Evolutionary conservation across 228 moss, liverwort and hornwort species (phyloP).

Genomic region (Sphagnum fallax): DNA sequence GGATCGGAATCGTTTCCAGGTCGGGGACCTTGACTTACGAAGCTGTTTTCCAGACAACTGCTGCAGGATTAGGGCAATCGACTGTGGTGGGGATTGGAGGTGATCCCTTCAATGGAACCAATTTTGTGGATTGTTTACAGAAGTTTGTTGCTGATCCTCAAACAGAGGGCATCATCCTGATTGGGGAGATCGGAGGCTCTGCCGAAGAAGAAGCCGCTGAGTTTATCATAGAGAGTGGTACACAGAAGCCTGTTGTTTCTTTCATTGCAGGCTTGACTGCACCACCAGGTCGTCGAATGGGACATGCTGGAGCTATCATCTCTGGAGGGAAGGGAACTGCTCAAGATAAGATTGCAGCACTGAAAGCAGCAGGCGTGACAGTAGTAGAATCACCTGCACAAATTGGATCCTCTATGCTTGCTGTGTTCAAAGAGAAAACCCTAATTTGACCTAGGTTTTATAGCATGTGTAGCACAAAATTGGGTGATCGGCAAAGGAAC

Average conservation of each 20-base stretch:
- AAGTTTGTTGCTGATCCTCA: slow-evolving; percentile 60
- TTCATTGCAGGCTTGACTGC: slow-evolving; percentile 72
- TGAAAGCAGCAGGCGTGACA: slow-evolving; percentile 79
- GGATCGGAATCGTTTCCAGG: slow-evolving; percentile 59
- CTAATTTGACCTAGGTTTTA: slow-evolving; percentile 29
- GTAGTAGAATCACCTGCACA: slow-evolving; percentile 88
- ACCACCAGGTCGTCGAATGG: slow-evolving; percentile 62
- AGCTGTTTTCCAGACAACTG: slow-evolving; percentile 66
- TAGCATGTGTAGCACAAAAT: too few species aligned
- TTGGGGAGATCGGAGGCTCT: slow-evolving; percentile 67
- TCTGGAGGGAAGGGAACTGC: slow-evolving; percentile 99
- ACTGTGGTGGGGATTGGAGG: slow-evolving; percentile 64
- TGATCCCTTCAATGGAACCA: slow-evolving; percentile 68
- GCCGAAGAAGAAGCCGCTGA: slow-evolving; percentile 64
- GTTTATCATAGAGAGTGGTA: slow-evolving; percentile 51
- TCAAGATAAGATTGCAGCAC: slow-evolving; percentile 79
- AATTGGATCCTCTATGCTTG: slow-evolving; percentile 74
- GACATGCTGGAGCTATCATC: slow-evolving; percentile 79
- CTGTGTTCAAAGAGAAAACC: slow-evolving; percentile 73
- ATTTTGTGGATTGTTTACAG: slow-evolving; percentile 65
- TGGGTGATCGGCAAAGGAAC: too few species aligned
- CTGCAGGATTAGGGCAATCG: slow-evolving; percentile 61
- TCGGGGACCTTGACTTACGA: slow-evolving; percentile 64
- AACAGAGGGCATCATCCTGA: slow-evolving; percentile 65
- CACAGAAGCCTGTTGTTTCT: slow-evolving; percentile 57